Conservation (phyloP, 108 stramenopile genomes). For the Hondaea fermentalgiana region DNA sequence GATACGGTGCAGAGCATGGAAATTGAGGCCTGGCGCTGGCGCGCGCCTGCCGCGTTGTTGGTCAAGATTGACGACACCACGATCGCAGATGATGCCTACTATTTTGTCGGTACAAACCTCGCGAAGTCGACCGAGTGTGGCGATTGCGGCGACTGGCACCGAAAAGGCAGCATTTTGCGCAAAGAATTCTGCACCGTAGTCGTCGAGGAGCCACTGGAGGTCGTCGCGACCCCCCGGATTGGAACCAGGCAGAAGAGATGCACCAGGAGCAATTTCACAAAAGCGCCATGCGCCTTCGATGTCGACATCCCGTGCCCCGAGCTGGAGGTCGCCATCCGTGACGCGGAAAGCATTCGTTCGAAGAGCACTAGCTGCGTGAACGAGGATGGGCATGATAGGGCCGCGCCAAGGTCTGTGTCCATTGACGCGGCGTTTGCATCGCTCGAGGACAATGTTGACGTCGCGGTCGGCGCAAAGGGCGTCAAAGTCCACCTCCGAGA, state of each 20-base stretch:
- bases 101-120: neutral
- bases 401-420: neutral
- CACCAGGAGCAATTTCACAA: neutral
- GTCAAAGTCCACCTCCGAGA: neutral
- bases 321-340: neutral
- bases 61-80: neutral
- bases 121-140: neutral
- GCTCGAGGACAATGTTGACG: neutral
- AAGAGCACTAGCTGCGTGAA: neutral
- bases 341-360: neutral
- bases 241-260: neutral
- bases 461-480: neutral
- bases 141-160: neutral
- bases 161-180: neutral
- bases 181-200: neutral
- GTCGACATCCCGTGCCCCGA: neutral
- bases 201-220: neutral
- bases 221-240: neutral
- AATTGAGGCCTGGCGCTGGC: neutral
- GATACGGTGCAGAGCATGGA: neutral
- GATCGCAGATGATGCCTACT: neutral
- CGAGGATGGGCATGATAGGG: neutral
- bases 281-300: neutral
- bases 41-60: neutral
- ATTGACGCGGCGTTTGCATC: neutral